Base-by-base conservation (phyloP, 768 basidiomycete genomes). In the Gyrodon lividus region DNA sequence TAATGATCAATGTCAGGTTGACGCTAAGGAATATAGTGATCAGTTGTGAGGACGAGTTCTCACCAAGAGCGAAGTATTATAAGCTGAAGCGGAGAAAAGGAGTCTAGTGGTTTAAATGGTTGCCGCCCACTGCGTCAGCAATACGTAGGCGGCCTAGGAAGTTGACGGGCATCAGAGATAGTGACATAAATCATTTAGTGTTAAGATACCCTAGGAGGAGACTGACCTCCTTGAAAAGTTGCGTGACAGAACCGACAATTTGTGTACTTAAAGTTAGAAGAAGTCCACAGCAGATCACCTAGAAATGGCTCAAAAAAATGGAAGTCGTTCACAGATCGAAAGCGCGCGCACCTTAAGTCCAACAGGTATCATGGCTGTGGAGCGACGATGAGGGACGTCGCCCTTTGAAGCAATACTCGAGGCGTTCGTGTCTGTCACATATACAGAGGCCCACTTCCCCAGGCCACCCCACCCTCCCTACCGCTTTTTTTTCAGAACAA, bases 351-450 rank as follows among this genome's bases (percentile, higher is more conserved):
- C 47, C 34, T 30, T 52, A 50, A 50, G 47, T 33, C 58, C 58
- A 50, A 55, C 49, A 53, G 43, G 47, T 33, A 42, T 30, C 5
- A n/a, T n/a, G n/a, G n/a, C n/a, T n/a, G n/a, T n/a, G n/a, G n/a
- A 20, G 10, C 23, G 20, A 7, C 34, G 31, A 43, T 39, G 12
- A 13, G 33, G 23, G 44, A 33, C n/a, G 14, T 44, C 10, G 45
- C 40, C 48, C 51, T 59, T 46, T 12, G 5, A 31, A 47, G 7
- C 12, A 47, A 20, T 30, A 13, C 23, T 37, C 24, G 39, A 44
- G 19, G 28, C 26, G 17, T 43, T 28, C 7, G 14, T 38, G 26
- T 6, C 17, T 51, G 13, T 64, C 59, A 61, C 57, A 61, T 55
- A 65, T 59, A 64, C 51, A 13, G 35, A 33, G 23, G 13, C 31